Conservation (phyloP, 2,329 filamentous ascomycete genomes). For the Phaeosphaeria sp. region DNA sequence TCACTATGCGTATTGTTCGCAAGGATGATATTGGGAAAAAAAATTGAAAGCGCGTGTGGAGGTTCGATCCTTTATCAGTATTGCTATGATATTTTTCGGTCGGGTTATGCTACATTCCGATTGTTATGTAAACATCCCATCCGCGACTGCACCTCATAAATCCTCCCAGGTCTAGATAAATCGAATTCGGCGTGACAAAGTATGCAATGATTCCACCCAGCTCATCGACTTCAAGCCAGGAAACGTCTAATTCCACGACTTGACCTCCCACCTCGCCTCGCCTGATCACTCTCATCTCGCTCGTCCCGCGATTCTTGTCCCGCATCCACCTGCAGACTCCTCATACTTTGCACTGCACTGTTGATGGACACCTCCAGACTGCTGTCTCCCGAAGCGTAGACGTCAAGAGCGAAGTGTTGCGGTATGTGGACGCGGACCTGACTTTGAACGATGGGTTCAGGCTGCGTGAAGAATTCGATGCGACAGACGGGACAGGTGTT, state of each 20-base stretch:
- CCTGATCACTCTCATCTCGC: not conserved
- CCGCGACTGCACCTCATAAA: not conserved
- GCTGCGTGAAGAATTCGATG: slow-evolving; percentile 2
- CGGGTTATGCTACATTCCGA: not conserved
- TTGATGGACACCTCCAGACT: not conserved
- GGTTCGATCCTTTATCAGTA: not conserved
- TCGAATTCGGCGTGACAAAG: not conserved
- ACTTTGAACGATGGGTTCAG: not conserved
- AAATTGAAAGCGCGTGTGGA: slow-evolving; percentile 25
- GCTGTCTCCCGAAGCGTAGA: not conserved
- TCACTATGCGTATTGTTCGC: slow-evolving; percentile 30
- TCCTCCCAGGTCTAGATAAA: not conserved
- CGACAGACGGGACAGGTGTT: slow-evolving; percentile 13
- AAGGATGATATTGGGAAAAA: slow-evolving; percentile 27
- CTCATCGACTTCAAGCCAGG: not conserved
- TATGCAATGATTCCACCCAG: not conserved
- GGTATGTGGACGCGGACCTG: not conserved
- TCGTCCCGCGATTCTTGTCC: not conserved
- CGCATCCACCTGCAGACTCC: not conserved
- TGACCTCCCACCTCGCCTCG: no score
- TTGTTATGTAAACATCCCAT: not conserved
- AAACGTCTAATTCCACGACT: not conserved
- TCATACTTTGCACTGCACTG: not conserved
- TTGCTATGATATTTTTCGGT: not conserved
- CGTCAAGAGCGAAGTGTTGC: not conserved